Evolutionary conservation across 306 rosid species (phyloP), one percentile per base, ranked within the genome.

Genomic region (Cucumis hystrix): DNA sequence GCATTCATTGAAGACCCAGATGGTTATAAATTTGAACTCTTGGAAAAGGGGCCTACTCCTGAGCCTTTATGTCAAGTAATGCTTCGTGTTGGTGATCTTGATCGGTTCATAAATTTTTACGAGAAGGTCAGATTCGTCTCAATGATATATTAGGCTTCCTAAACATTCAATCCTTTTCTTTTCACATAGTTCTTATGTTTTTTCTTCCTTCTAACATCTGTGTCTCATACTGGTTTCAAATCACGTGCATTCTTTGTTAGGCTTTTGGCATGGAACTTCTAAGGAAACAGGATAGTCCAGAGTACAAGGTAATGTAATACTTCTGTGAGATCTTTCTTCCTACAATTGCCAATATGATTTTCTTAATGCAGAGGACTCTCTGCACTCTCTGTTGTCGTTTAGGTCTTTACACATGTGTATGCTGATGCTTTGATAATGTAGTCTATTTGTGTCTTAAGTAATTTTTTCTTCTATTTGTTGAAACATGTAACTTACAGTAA

Each of bases 31-130:
- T 89, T 96, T 73, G 92, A 96, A 86, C 93, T 96, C 78, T 64
- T 89, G 83, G 96, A 92, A 88, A 92, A 90, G 82, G 86, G 89
- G 57, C 97, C 96, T 57, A 83, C 96, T 73, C 97, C 91, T 14
- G 99, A 95, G 81, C 98, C 99, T 61, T 78, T 95, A 78, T 92
- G 93, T 80, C 91, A 92, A 95, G 93, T 95, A 80, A 95, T 95
- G 99, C 96, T 96, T 83, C 92, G 96, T 40, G 98, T 92, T 4
- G 97, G 98, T 25, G 96, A 92, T 81, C 98, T 96, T 82, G 93
- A 89, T 62, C 97, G 92, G 68, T 96, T 98, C 84, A 86, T 92
- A 61, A 78, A 88, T 58, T 96, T 92, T 81, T 96, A 96, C 80
- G 92, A 91, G 87, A 92, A 88, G 99, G 98, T 92, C 78, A 80